Evolutionary conservation across 768 basidiomycete species (phyloP).

Genomic region (Lentinula boryana): DNA sequence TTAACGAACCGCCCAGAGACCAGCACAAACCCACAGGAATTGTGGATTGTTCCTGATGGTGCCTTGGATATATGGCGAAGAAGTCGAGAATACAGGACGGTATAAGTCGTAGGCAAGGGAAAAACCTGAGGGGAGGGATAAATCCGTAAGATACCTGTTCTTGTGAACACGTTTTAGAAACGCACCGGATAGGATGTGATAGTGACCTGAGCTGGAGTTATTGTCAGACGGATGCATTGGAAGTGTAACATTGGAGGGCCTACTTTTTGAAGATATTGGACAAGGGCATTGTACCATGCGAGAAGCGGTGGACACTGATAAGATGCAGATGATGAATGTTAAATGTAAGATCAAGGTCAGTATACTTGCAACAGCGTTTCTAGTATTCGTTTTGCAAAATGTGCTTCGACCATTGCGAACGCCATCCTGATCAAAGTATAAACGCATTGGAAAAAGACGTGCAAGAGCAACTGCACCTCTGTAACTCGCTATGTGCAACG

Average conservation of each 20-base stretch:
- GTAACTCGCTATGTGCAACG: conserved; percentile 71
- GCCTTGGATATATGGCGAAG: conserved; percentile 54
- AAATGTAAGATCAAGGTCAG: background rate
- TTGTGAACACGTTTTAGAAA: background rate
- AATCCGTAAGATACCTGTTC: background rate
- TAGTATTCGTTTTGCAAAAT: conserved; percentile 88
- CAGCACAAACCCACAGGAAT: conserved; percentile 63
- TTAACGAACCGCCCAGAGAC: conserved; percentile 68
- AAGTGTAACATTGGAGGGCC: conserved; percentile 9
- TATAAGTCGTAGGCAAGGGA: conserved; percentile 79
- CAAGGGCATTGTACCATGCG: conserved; percentile 89
- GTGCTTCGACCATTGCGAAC: conserved; percentile 71
- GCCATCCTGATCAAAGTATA: conserved; percentile 42
- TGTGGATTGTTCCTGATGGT: conserved; percentile 57
- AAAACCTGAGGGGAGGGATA: conserved; percentile 40
- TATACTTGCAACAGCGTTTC: conserved; percentile 83
- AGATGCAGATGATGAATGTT: background rate
- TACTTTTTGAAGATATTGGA: conserved; percentile 88
- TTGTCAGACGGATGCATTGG: background rate
- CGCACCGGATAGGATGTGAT: conserved; percentile 71
- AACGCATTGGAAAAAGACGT: background rate
- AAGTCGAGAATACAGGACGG: conserved; percentile 67
- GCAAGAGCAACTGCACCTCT: conserved; percentile 42
- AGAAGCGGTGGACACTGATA: conserved; percentile 86
- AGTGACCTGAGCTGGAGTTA: conserved; percentile 72